These are phyloP conservation scores for Rostrohypoxylon terebratum DNA, from an alignment of 495 filamentous ascomycete genomes.

Conservation along the genomic window DNA sequence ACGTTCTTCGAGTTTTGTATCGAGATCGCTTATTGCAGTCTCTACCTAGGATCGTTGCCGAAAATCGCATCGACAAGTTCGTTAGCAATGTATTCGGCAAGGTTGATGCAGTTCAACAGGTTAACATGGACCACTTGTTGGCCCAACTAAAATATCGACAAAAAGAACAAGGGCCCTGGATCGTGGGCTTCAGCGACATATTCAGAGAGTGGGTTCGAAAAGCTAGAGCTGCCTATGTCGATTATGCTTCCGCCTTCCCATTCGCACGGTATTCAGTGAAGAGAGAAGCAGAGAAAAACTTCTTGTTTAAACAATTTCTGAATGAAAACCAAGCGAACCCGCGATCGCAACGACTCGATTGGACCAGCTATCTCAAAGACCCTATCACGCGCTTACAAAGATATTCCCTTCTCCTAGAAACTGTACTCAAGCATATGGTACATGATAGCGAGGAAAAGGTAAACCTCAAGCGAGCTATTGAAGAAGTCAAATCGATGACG, in stretches of 20 bases:
- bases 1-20: constrained; percentile 86
- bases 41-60: constrained; percentile 83
- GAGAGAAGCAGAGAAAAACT: constrained; percentile 85
- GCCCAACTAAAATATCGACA: constrained; percentile 97
- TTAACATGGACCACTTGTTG: constrained; percentile 93
- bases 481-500: constrained; percentile 94
- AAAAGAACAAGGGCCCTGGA: constrained; percentile 94
- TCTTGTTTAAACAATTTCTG: constrained; percentile 87
- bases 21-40: constrained; percentile 79
- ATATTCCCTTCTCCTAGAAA: constrained; percentile 84
- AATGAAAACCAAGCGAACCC: constrained; percentile 82
- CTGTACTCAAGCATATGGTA: constrained; percentile 84
- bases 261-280: constrained; percentile 84
- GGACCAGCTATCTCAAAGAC: constrained; percentile 93
- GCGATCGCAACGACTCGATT: constrained; percentile 85
- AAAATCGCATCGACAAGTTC: constrained; percentile 80
- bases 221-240: constrained; percentile 87
- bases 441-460: constrained; percentile 89
- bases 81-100: constrained; percentile 88
- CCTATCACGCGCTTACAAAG: constrained; percentile 94
- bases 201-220: constrained; percentile 99
- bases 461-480: constrained; percentile 85
- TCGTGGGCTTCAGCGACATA: constrained; percentile 94
- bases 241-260: constrained; percentile 90
- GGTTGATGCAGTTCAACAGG: constrained; percentile 86